Conservation (phyloP, 2,329 filamentous ascomycete genomes). For the Penicillium concentricum region DNA sequence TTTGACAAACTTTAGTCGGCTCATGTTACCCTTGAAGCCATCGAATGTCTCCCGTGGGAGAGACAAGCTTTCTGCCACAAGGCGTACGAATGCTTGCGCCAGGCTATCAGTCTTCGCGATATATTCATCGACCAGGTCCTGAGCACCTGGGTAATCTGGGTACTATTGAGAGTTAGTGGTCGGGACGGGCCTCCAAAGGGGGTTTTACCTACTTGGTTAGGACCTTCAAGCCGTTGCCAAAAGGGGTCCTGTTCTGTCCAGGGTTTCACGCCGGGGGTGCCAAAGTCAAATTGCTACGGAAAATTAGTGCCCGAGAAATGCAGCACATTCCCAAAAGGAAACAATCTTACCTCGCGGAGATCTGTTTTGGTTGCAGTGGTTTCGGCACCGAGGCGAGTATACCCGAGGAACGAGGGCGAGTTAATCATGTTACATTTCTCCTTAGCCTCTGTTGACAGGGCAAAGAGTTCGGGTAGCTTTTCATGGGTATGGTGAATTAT, state of each 20-base stretch:
- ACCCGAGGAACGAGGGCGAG: constrained; percentile 34
- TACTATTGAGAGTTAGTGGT: constrained; percentile 20
- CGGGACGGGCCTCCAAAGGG: background rate
- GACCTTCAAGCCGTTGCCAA: constrained; percentile 39
- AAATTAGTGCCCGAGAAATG: background rate
- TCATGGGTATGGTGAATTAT: constrained; percentile 24
- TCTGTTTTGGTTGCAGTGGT: constrained; percentile 34
- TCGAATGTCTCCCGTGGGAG: constrained; percentile 50
- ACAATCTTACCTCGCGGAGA: constrained; percentile 29
- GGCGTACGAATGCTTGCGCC: constrained; percentile 53
- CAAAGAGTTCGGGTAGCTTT: constrained; percentile 26
- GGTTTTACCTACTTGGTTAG: constrained; percentile 24
- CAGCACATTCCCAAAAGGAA: background rate
- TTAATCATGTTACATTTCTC: constrained; percentile 34
- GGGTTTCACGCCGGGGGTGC: constrained; percentile 29
- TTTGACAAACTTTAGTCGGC: constrained; percentile 56
- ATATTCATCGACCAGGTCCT: constrained; percentile 48
- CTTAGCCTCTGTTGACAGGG: constrained; percentile 26
- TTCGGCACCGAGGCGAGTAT: constrained; percentile 36
- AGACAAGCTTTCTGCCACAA: constrained; percentile 57
- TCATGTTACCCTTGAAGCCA: constrained; percentile 50
- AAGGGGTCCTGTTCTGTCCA: constrained; percentile 45
- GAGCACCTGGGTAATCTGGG: constrained; percentile 23
- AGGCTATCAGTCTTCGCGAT: constrained; percentile 50
- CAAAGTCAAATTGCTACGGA: constrained; percentile 46